Percentiles rank a stretch among this genome's conserved stretches.
phyloP scores from a whole-genome alignment of 225 moss, liverwort and hornwort species.

The Bryoerythrophyllum caledonicum region DNA sequence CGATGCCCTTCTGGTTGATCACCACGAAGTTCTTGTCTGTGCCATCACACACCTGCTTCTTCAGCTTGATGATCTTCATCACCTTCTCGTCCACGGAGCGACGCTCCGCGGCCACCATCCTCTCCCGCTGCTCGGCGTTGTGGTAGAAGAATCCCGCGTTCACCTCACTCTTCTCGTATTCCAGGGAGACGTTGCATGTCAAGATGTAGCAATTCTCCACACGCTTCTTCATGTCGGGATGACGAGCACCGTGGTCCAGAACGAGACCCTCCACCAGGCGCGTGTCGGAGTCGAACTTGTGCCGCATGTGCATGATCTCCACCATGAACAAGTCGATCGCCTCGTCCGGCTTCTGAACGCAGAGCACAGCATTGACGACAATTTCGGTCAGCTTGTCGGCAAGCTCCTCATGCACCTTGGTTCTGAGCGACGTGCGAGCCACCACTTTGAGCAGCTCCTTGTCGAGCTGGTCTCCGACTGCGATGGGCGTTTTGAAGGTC shows the following conservation, averaged over 20 bases:
- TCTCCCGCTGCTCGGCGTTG: slow-evolving; percentile 94
- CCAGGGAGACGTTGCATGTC: slow-evolving; percentile 90
- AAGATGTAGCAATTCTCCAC: slow-evolving; percentile 85
- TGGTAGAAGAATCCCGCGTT: slow-evolving; percentile 98
- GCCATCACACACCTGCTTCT: slow-evolving; percentile 84
- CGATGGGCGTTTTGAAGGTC: slow-evolving; percentile 82
- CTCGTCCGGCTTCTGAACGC: slow-evolving; percentile 79
- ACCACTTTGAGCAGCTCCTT: slow-evolving; percentile 90
- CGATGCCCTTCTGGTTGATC: slow-evolving; percentile 96
- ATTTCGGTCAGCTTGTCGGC: slow-evolving; percentile 94
- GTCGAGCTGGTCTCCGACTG: slow-evolving; percentile 71
- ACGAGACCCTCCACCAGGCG: slow-evolving; percentile 90
- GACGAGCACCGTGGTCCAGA: slow-evolving; percentile 95
- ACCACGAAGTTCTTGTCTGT: slow-evolving; percentile 87
- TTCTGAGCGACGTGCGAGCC: slow-evolving; percentile 89
- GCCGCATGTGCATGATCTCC: slow-evolving; percentile 99
- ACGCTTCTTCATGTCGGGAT: slow-evolving; percentile 95
- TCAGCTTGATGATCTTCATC: slow-evolving; percentile 79
- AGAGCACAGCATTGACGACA: slow-evolving; percentile 88
- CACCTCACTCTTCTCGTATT: slow-evolving; percentile 98
- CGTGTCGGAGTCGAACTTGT: slow-evolving; percentile 95
- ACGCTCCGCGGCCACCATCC: slow-evolving; percentile 96
- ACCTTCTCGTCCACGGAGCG: slow-evolving; percentile 94
- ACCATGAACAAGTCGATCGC: slow-evolving; percentile 97
- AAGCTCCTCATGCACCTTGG: slow-evolving; percentile 94